Evolutionary conservation across 257 asterid species (phyloP).

Genomic region (Solanum pennellii): DNA sequence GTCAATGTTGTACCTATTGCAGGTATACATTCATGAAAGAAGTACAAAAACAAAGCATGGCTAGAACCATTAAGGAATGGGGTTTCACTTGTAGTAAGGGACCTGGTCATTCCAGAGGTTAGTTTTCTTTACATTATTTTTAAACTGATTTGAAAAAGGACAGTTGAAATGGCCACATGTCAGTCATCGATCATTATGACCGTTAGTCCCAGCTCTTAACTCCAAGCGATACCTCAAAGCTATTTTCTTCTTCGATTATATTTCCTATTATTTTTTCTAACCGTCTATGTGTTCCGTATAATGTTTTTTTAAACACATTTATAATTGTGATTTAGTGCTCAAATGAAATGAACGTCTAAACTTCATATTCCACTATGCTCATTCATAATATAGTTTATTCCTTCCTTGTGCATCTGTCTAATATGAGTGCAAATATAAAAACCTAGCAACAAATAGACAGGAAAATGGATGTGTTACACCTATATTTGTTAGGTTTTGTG

Average conservation of each 20-base stretch:
- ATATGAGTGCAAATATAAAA: neutral
- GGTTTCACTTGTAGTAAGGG: no score
- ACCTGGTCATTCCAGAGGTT: no score
- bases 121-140: no score
- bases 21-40: no score
- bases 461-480: neutral
- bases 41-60: no score
- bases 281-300: neutral
- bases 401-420: neutral
- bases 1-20: no score
- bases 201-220: no score
- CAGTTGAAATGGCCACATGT: no score
- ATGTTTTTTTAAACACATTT: fast-evolving
- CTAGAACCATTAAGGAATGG: no score
- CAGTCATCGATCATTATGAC: no score
- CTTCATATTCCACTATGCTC: neutral
- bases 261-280: neutral
- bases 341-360: neutral
- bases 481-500: neutral
- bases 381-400: neutral
- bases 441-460: neutral
- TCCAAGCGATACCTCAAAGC: neutral
- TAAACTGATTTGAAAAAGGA: no score
- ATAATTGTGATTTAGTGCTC: neutral
- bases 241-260: neutral